Evolutionary conservation across 352 stramenopile genomes (phyloP).

Genomic region (Pseudoperonospora humuli): DNA sequence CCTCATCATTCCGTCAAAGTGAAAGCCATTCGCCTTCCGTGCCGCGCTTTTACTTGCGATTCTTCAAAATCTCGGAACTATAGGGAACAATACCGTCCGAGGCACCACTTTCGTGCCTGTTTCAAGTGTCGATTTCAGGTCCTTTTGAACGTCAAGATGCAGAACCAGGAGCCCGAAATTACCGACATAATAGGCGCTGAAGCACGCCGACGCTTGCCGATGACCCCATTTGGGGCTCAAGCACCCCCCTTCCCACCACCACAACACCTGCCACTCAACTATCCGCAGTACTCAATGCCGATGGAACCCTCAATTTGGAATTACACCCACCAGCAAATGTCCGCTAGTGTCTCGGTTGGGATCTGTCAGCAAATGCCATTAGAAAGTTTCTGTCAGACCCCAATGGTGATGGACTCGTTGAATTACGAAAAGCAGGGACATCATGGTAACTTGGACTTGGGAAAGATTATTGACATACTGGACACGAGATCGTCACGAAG

Average conservation of each 20-base stretch:
- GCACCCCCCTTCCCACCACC: slow-evolving; percentile 3
- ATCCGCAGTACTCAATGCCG: slow-evolving; percentile 21
- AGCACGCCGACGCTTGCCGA: slow-evolving; percentile 9
- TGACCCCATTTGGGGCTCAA: slow-evolving; percentile 9
- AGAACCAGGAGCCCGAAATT: slow-evolving; percentile 7
- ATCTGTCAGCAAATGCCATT: slow-evolving; percentile 12
- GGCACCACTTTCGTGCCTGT: background rate
- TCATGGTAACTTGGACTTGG: slow-evolving; percentile 24
- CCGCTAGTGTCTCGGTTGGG: no score
- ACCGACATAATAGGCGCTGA: background rate
- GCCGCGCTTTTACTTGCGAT: no score
- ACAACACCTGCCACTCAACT: slow-evolving; percentile 12
- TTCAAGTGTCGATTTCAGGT: background rate
- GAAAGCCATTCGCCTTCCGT: slow-evolving; percentile 4
- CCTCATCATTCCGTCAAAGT: background rate
- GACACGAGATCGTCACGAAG: slow-evolving; percentile 5
- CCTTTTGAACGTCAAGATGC: slow-evolving; percentile 5
- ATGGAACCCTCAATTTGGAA: slow-evolving; percentile 24
- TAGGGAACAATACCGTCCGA: background rate
- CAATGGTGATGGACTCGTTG: slow-evolving; percentile 8
- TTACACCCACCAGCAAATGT: slow-evolving; percentile 19
- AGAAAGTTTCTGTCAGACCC: slow-evolving; percentile 21
- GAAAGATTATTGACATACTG: slow-evolving; percentile 35
- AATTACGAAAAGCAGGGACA: slow-evolving; percentile 17
- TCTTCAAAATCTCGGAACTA: no score